These are phyloP conservation scores for Ophiostoma perfectum DNA, from an alignment of 2,329 filamentous ascomycete species.

Conservation along the genomic window DNA sequence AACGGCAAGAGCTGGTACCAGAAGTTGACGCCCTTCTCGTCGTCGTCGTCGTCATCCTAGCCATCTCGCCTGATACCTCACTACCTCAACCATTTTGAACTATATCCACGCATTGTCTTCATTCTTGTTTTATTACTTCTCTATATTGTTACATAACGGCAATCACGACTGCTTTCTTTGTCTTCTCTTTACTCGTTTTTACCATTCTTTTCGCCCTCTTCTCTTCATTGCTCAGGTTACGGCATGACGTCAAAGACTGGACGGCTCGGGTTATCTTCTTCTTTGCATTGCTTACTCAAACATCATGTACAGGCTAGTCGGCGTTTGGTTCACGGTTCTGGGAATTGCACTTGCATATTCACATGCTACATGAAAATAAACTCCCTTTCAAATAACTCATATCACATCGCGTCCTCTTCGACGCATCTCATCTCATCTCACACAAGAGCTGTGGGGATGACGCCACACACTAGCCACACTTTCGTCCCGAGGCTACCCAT, in stretches of 20 bases:
- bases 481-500: neutral
- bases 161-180: neutral
- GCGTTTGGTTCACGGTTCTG: conserved; percentile 17
- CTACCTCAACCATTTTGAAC: neutral
- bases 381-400: neutral
- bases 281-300: neutral
- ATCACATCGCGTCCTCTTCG: too few species aligned
- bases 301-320: conserved; percentile 5
- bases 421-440: neutral
- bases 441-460: neutral
- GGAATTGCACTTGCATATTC: neutral
- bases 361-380: neutral
- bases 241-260: neutral
- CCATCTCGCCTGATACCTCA: neutral
- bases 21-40: neutral
- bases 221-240: neutral
- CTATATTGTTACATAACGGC: neutral
- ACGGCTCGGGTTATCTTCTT: conserved; percentile 5
- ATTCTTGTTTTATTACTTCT: neutral
- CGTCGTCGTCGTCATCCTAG: neutral
- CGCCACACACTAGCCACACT: conserved; percentile 12
- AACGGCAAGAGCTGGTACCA: conserved; percentile 15
- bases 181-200: neutral
- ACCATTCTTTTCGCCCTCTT: neutral
- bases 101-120: neutral